These are phyloP conservation scores for Xylaria sp. DNA, from an alignment of 2,329 filamentous ascomycete genomes.

Conservation along the genomic window DNA sequence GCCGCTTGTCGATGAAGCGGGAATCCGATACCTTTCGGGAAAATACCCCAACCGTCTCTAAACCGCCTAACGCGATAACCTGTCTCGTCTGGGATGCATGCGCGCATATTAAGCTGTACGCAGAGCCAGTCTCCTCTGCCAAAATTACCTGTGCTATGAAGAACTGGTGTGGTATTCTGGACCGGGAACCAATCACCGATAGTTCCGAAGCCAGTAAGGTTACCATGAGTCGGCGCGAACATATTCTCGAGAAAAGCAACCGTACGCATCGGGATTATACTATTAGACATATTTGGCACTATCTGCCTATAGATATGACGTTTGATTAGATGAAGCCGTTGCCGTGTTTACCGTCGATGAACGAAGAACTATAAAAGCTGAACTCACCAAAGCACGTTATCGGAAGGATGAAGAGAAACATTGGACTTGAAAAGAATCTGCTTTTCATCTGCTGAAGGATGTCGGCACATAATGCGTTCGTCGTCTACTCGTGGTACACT, in stretches of 20 bases:
- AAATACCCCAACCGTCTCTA: slow-evolving; percentile 12
- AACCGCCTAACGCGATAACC: slow-evolving; percentile 7
- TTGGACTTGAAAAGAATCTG: slow-evolving; percentile 1
- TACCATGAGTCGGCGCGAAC: slow-evolving; percentile 19
- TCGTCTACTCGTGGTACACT: background rate
- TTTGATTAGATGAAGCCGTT: background rate
- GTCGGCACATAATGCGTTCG: slow-evolving; percentile 12
- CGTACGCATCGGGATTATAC: slow-evolving; percentile 15
- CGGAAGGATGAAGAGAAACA: slow-evolving; percentile 6
- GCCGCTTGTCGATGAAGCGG: slow-evolving; percentile 23
- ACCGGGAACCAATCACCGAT: slow-evolving; percentile 22
- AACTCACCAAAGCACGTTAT: slow-evolving; percentile 21
- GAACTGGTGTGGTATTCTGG: slow-evolving; percentile 18
- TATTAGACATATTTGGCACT: slow-evolving; percentile 17
- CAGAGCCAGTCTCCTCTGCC: slow-evolving; percentile 18
- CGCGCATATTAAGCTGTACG: slow-evolving; percentile 20
- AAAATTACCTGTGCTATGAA: slow-evolving; percentile 20
- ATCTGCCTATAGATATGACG: slow-evolving; percentile 10
- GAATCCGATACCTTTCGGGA: slow-evolving; percentile 11
- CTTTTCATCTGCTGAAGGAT: background rate
- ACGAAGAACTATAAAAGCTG: background rate
- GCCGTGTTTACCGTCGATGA: background rate
- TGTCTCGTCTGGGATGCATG: slow-evolving; percentile 20
- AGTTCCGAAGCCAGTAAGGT: slow-evolving; percentile 4
- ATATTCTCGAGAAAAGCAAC: slow-evolving; percentile 22